phyloP scores from a whole-genome alignment of 192 early-diverging fungal genomes.

The Haplosporangium gracile region DNA sequence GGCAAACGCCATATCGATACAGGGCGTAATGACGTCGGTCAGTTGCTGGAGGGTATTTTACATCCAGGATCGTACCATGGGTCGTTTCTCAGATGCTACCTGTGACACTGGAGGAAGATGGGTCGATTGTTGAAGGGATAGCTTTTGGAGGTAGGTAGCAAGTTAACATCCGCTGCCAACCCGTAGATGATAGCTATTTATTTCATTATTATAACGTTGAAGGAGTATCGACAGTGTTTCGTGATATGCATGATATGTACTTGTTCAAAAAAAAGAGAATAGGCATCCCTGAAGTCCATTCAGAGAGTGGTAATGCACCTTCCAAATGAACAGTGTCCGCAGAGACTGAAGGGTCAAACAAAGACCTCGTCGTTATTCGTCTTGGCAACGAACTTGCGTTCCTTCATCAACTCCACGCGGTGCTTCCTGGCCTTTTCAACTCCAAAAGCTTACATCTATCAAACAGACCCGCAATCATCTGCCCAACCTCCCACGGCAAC shows the following conservation, averaged over 20 bases:
- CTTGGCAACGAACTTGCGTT: slow-evolving; percentile 22
- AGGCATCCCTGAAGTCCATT: too few relatives aligned
- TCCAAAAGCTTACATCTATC: slow-evolving; percentile 1
- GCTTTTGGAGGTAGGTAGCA: not conserved
- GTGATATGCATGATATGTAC: too few relatives aligned
- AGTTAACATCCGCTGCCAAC: not conserved
- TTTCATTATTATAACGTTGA: too few relatives aligned
- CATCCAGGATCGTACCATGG: not conserved
- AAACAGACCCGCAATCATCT: not conserved
- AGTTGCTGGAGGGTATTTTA: not conserved
- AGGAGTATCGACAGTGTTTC: too few relatives aligned
- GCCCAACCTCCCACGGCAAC: slow-evolving; percentile 14
- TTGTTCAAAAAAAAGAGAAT: too few relatives aligned
- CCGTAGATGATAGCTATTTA: too few relatives aligned
- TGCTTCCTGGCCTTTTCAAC: slow-evolving; percentile 13
- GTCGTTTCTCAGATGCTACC: not conserved
- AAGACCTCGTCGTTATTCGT: slow-evolving; percentile 17
- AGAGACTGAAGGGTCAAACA: slow-evolving; percentile 22
- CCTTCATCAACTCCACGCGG: slow-evolving; percentile 21
- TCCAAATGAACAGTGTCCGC: slow-evolving; percentile 1
- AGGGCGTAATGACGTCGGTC: not conserved
- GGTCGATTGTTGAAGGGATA: not conserved
- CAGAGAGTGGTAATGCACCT: too few relatives aligned
- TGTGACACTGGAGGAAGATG: not conserved
- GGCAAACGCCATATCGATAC: not conserved